These are phyloP conservation scores for Amanita inopinata DNA, from an alignment of 768 basidiomycete genomes.

Conservation along the genomic window DNA sequence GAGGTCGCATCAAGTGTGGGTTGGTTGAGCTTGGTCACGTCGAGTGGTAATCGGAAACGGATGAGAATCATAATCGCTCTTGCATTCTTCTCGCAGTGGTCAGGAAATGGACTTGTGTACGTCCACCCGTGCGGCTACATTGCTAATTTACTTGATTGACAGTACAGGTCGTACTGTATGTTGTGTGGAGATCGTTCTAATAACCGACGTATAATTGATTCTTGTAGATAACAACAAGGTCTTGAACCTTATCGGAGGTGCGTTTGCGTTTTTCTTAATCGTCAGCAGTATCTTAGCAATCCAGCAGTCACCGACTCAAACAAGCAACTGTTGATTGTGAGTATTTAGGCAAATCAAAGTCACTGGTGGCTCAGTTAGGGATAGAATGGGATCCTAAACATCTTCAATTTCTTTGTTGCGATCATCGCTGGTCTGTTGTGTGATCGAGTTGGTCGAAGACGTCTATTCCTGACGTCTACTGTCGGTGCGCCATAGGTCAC, in stretches of 20 bases:
- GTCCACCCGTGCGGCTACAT: slow-evolving; percentile 5
- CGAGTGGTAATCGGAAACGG: slow-evolving; percentile 41
- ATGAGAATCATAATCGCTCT: slow-evolving; percentile 48
- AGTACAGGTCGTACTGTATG: slow-evolving; percentile 36
- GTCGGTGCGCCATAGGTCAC: slow-evolving; percentile 19
- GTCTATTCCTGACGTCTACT: slow-evolving; percentile 38
- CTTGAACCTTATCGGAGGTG: slow-evolving; percentile 34
- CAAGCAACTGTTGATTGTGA: slow-evolving; percentile 31
- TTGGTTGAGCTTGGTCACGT: slow-evolving; percentile 36
- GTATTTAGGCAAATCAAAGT: slow-evolving; percentile 8
- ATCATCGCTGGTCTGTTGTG: slow-evolving; percentile 37
- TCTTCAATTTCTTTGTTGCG: slow-evolving; percentile 49
- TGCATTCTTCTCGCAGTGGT: slow-evolving; percentile 54
- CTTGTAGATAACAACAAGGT: slow-evolving; percentile 40
- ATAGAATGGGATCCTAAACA: slow-evolving; percentile 44
- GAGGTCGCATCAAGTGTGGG: slow-evolving; percentile 31
- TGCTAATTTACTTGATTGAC: slow-evolving; percentile 13
- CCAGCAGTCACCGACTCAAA: slow-evolving; percentile 30
- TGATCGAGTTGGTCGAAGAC: slow-evolving; percentile 40
- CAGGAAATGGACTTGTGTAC: slow-evolving; percentile 40
- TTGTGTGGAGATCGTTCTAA: not conserved
- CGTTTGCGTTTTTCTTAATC: not conserved
- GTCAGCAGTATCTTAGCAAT: not conserved
- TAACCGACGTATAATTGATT: not conserved
- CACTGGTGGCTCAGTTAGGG: slow-evolving; percentile 1